Percentiles rank a stretch among this genome's conserved stretches.
Conservation (phyloP, 495 filamentous ascomycete genomes). For the Penicillium ucsense region DNA sequence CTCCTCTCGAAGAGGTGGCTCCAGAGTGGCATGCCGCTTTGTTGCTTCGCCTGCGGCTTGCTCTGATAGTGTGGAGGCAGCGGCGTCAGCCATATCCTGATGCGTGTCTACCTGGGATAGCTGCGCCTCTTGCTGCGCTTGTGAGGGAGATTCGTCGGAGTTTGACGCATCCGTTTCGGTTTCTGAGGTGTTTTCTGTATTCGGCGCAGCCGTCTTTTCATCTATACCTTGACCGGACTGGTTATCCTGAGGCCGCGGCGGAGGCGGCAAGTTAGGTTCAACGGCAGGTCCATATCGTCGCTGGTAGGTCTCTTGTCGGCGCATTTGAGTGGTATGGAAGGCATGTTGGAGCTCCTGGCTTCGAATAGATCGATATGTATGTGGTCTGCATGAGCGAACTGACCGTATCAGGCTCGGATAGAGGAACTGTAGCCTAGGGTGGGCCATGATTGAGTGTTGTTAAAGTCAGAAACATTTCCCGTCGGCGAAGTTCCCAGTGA, state of each 20-base stretch:
- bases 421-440: conserved; percentile 59
- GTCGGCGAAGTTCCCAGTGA: conserved; percentile 13
- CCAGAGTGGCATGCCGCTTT: conserved; percentile 7
- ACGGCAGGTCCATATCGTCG: conserved; percentile 44
- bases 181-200: conserved; percentile 5
- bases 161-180: conserved; percentile 5
- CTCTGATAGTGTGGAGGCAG: conserved; percentile 1
- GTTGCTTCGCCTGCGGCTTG: conserved; percentile 9
- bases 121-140: neutral
- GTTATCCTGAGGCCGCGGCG: conserved; percentile 18
- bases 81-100: neutral
- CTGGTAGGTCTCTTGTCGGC: conserved; percentile 33
- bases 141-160: conserved; percentile 6
- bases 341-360: conserved; percentile 10
- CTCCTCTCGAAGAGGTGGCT: conserved; percentile 12
- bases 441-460: conserved; percentile 45
- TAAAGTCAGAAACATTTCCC: conserved; percentile 11
- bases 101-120: neutral
- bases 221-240: conserved; percentile 11
- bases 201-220: conserved; percentile 7
- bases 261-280: conserved; percentile 35
- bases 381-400: conserved; percentile 29
- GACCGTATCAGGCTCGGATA: conserved; percentile 58
- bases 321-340: conserved; percentile 33
- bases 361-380: conserved; percentile 20